Conservation (phyloP, 352 stramenopile genomes). For the Phytophthora agathidicida region DNA sequence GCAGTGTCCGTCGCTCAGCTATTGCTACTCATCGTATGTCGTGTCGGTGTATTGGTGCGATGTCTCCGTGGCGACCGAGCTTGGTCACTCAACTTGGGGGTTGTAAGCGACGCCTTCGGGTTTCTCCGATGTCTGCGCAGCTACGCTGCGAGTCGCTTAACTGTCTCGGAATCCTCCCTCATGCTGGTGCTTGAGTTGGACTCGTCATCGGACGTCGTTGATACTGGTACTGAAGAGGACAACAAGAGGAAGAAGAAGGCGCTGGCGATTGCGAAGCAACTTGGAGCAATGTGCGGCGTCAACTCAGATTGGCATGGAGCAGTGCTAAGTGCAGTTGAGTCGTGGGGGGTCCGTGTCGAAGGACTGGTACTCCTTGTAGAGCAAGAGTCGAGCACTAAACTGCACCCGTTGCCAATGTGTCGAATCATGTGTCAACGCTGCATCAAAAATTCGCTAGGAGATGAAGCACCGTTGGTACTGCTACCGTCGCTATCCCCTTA, state of each 20-base stretch:
- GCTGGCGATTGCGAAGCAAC: constrained; percentile 7
- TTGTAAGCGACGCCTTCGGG: constrained; percentile 14
- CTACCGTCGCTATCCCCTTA: constrained; percentile 33
- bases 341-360: constrained; percentile 43
- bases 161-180: constrained; percentile 6
- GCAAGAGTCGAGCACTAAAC: constrained; percentile 13
- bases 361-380: constrained; percentile 43
- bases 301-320: constrained; percentile 20
- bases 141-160: background rate
- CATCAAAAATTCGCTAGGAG: background rate
- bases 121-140: constrained; percentile 19
- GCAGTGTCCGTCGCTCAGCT: constrained; percentile 23
- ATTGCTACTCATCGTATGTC: constrained; percentile 29
- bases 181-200: constrained; percentile 24
- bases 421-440: constrained; percentile 35
- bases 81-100: constrained; percentile 32
- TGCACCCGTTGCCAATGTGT: constrained; percentile 42
- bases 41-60: constrained; percentile 25
- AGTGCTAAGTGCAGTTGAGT: constrained; percentile 16
- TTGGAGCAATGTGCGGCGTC: background rate
- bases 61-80: constrained; percentile 29
- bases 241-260: constrained; percentile 9
- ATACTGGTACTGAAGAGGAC: constrained; percentile 1
- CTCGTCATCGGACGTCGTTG: constrained; percentile 1
- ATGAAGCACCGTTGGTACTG: constrained; percentile 20